Evolutionary conservation across 78 protist genomes (phyloP), one percentile per base, ranked within the genome.

Genomic region (Creolimax fragrantissima): DNA sequence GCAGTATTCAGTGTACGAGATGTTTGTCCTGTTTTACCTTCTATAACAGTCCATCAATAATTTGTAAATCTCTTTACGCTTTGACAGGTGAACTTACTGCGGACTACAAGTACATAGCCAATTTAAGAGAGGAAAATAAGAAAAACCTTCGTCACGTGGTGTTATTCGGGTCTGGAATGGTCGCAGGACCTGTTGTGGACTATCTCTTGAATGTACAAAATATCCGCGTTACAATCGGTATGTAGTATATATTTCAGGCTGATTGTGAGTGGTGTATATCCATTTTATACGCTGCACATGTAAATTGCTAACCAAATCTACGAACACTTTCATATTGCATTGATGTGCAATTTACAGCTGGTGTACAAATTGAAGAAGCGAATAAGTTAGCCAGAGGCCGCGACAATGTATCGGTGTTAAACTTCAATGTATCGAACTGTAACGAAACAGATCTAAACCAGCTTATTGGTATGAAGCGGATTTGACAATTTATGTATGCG

Each of bases 121-220:
- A 39, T 11, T 91, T 94, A 5, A 44, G 96, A 4, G n/a, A 84
- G 67, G 44, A 32, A 3, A 47, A 35, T 4, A 44, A 35, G 6
- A 1, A 35, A 24, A 81, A 5, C 5, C 86, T 35, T 5, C 86
- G 42, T 41, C 86, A 81, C 7, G 92, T 95, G 58, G 85, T 95
- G 17, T 41, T 95, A 41, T 88, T 95, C 36, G 96, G 96, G 6
- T 47, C 95, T 3, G 96, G 96, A 24, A 5, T 90, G 81, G 96
- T 95, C 32, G 93, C 90, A 7, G 42, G 43, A 0, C 93, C 95
- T 41, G 3, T 91, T 4, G 90, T 95, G 39, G 93, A 91, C 89
- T 83, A 93, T 81, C 92, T 94, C 81, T 2, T 2, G 4, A 17
- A 58, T 5, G 3, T 35, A 84, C 5, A 42, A 17, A 47, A 90